A percentile compares a stretch with the other conserved stretches of the same genome.
Evolutionary conservation across 2,329 filamentous ascomycete genomes (phyloP).

Genomic region (Hypoxylon sp.): DNA sequence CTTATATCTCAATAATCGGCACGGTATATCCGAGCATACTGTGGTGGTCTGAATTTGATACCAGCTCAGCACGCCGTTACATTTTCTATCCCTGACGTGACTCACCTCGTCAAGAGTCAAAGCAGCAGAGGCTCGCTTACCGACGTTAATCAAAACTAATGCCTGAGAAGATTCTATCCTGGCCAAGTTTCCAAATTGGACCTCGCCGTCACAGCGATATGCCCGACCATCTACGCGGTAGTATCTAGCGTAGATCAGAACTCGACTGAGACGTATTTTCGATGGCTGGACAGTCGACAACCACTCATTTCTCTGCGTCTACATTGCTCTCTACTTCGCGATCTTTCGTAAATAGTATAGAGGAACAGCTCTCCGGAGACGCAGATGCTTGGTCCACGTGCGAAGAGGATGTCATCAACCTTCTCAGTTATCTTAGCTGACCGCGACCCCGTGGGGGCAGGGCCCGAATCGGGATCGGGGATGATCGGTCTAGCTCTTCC

Average conservation of each 20-base stretch:
- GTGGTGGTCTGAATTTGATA: neutral
- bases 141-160: neutral
- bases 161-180: neutral
- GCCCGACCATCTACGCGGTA: neutral
- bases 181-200: neutral
- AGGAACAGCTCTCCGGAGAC: slow-evolving; percentile 8
- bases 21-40: neutral
- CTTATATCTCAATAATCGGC: slow-evolving; percentile 2
- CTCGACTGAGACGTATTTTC: slow-evolving; percentile 1
- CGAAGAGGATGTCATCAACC: neutral
- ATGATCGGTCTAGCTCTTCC: slow-evolving; percentile 1
- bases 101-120: slow-evolving; percentile 6
- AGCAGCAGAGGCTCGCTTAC: neutral
- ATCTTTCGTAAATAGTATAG: slow-evolving; percentile 1
- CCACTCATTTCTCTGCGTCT: neutral
- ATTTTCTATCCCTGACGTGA: slow-evolving; percentile 6
- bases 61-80: neutral
- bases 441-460: slow-evolving; percentile 33
- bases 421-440: slow-evolving; percentile 6
- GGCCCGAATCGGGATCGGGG: slow-evolving; percentile 17
- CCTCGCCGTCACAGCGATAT: slow-evolving; percentile 14
- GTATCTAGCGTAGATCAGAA: neutral
- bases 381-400: slow-evolving; percentile 17
- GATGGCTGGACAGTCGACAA: slow-evolving; percentile 1
- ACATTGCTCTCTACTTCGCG: neutral